Evolutionary conservation across 2,329 filamentous ascomycete genomes (phyloP), one percentile per base, ranked within the genome.

Genomic region (Fusarium sp.): DNA sequence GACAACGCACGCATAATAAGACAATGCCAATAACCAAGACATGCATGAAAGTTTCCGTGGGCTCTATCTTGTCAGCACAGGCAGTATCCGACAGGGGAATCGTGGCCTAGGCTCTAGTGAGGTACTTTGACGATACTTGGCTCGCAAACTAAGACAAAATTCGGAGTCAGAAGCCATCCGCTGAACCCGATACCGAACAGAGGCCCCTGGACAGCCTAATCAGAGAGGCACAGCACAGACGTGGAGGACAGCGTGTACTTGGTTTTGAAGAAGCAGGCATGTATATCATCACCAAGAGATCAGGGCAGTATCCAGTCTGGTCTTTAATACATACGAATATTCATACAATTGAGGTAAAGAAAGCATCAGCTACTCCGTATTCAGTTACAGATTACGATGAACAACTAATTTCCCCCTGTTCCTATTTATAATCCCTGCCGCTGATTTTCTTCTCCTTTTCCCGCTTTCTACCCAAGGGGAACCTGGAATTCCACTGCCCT

Each of bases 341-440:
- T 57, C 28, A 64, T 69, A 65, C 39, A 39, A 53, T 45, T 17
- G 28, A 69, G 39, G 15, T 26, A 7, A 55, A 70, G 39, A 7
- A 55, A 70, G 39, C 24, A 47, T 56, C 50, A 38, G 20, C 22
- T 50, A 57, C n/a, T 58, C 24, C 48, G n/a, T 15, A 7, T 30
- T 58, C 24, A 58, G 67, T 66, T 59, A 70, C 66, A 70, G 66
- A 70, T 70, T 70, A 39, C 47, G 67, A 70, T 70, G 51, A 50
- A 70, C 67, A 38, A 59, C 45, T 70, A 70, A 70, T 70, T 70
- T 70, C 67, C 67, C 67, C 66, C 45, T 70, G 67, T 70, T 68
- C 56, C 26, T 59, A 59, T 65, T 58, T 32, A 53, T 62, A 48
- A 71, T 38, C 62, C 69, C 47, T 67, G 69, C 65, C 39, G 67